These are phyloP conservation scores for Aspergillus affinis DNA, from an alignment of 495 filamentous ascomycete genomes.

Conservation along the genomic window DNA sequence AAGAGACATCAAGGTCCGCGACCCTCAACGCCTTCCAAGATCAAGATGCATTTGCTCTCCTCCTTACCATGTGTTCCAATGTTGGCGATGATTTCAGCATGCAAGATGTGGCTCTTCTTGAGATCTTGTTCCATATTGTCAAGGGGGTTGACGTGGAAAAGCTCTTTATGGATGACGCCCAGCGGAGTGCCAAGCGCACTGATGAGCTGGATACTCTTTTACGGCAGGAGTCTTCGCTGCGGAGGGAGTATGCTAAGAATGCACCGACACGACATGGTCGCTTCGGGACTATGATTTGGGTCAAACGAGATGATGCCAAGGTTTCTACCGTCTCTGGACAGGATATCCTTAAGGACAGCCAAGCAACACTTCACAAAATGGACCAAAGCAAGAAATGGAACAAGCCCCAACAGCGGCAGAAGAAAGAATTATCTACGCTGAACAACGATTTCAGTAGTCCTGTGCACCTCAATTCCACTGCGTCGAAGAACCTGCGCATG, in stretches of 20 bases:
- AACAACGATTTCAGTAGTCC: constrained; percentile 73
- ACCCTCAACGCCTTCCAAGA: constrained; percentile 83
- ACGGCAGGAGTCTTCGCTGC: constrained; percentile 76
- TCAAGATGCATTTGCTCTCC: constrained; percentile 83
- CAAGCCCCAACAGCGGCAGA: constrained; percentile 64
- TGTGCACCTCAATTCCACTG: constrained; percentile 62
- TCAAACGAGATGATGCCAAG: constrained; percentile 79
- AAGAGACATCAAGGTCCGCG: constrained; percentile 83
- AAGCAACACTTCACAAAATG: constrained; percentile 78
- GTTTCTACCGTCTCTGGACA: constrained; percentile 87
- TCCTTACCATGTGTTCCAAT: constrained; percentile 84
- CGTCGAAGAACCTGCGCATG: constrained; percentile 66
- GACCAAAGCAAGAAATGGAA: constrained; percentile 90
- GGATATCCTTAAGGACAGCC: constrained; percentile 70
- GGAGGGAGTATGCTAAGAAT: constrained; percentile 71
- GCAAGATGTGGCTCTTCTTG: constrained; percentile 82
- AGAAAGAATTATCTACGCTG: constrained; percentile 61
- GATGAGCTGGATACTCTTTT: constrained; percentile 74
- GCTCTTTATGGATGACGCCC: constrained; percentile 78
- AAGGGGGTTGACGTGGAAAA: constrained; percentile 86
- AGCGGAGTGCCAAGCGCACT: constrained; percentile 61
- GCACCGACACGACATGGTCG: constrained; percentile 88
- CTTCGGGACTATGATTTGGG: constrained; percentile 97
- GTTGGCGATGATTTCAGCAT: constrained; percentile 89
- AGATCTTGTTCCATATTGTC: constrained; percentile 86